These are phyloP conservation scores for Fusarium clavum DNA, from an alignment of 2,329 filamentous ascomycete species.

Conservation along the genomic window DNA sequence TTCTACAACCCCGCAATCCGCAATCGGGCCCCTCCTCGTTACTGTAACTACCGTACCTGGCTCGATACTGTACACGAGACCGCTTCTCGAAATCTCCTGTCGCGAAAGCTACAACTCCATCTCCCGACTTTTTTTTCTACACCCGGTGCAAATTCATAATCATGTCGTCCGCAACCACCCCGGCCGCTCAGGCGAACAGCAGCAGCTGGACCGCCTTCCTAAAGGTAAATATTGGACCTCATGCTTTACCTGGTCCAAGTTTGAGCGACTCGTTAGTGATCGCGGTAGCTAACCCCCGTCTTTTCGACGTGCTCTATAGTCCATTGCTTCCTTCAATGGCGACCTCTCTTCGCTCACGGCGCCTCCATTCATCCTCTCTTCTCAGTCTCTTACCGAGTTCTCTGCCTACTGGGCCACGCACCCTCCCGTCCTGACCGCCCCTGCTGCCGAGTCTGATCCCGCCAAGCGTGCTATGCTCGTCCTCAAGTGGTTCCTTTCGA, in stretches of 20 bases:
- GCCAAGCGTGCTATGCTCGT: slow-evolving; percentile 86
- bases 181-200: slow-evolving; percentile 54
- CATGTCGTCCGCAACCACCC: slow-evolving; percentile 49
- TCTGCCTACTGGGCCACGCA: slow-evolving; percentile 87
- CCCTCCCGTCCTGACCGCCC: slow-evolving; percentile 81
- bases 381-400: slow-evolving; percentile 82
- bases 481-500: slow-evolving; percentile 96
- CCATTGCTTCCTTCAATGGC: slow-evolving; percentile 84
- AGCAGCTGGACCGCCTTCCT: slow-evolving; percentile 65
- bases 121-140: not conserved
- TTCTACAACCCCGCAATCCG: slow-evolving; percentile 45
- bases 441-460: slow-evolving; percentile 81
- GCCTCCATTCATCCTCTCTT: slow-evolving; percentile 84
- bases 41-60: slow-evolving; percentile 17
- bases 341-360: slow-evolving; percentile 84
- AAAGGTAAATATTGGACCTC: slow-evolving; percentile 55
- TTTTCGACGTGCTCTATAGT: slow-evolving; percentile 56
- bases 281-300: slow-evolving; percentile 25
- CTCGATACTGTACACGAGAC: slow-evolving; percentile 28
- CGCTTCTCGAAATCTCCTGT: slow-evolving; percentile 29
- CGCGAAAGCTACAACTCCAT: slow-evolving; percentile 22
- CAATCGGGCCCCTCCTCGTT: slow-evolving; percentile 37
- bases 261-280: slow-evolving; percentile 13
- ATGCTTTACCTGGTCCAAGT: not conserved
- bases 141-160: slow-evolving; percentile 22